A percentile compares a stretch with the other conserved stretches of the same genome.
Evolutionary conservation across 1,284 basidiomycete genomes (phyloP).

Genomic region (Grifola frondosa): DNA sequence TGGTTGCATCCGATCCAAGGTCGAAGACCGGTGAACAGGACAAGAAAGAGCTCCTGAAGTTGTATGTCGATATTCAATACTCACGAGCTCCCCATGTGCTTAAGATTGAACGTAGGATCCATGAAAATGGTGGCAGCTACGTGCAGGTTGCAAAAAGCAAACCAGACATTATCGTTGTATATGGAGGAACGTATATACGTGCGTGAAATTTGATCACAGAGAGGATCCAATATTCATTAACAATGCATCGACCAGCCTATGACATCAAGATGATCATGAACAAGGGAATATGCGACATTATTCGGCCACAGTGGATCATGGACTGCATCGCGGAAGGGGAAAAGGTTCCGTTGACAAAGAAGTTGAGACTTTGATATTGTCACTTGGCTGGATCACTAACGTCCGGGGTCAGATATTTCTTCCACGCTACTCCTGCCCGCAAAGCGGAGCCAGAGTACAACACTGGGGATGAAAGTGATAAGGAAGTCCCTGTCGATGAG

Average conservation of each 20-base stretch:
- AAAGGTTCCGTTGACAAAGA: conserved; percentile 61
- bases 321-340: conserved; percentile 68
- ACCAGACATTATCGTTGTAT: conserved; percentile 53
- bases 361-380: conserved; percentile 41
- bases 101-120: conserved; percentile 49
- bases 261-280: conserved; percentile 65
- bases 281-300: conserved; percentile 65
- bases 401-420: conserved; percentile 61
- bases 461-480: conserved; percentile 30
- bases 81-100: not conserved
- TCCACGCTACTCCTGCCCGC: conserved; percentile 55
- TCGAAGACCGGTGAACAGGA: conserved; percentile 68
- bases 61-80: conserved; percentile 41
- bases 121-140: conserved; percentile 74
- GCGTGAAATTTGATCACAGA: conserved; percentile 26
- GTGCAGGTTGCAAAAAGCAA: conserved; percentile 60
- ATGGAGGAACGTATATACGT: conserved; percentile 67
- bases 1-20: conserved; percentile 77
- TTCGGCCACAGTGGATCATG: conserved; percentile 78
- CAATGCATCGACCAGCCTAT: conserved; percentile 47
- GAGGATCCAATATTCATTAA: not conserved
- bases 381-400: conserved; percentile 3
- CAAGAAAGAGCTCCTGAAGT: conserved; percentile 59
- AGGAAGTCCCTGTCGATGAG: conserved; percentile 19
- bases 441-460: conserved; percentile 33